A percentile compares a stretch with the other conserved stretches of the same genome.
phyloP scores from a whole-genome alignment of 805 yeast genomes.

The Yarrowia sp. region DNA sequence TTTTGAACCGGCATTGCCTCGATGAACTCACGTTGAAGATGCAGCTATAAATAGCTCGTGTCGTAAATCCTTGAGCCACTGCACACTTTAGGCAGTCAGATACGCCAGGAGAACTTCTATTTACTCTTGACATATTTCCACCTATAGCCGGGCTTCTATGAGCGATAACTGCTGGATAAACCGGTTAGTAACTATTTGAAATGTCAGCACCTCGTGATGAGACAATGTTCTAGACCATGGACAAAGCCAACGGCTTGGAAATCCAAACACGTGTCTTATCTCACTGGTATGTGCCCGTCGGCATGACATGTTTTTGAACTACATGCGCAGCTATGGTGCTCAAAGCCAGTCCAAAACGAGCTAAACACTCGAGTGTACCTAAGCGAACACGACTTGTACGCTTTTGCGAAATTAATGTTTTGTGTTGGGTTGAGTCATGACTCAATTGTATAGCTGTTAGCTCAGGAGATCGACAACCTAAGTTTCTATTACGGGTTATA shows the following conservation, averaged over 20 bases:
- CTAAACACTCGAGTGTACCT: background rate
- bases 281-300: background rate
- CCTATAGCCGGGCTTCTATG: background rate
- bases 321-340: background rate
- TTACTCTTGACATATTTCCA: background rate
- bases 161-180: too few species aligned
- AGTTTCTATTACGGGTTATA: background rate
- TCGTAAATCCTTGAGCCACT: slow-evolving; percentile 21
- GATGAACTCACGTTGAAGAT: background rate
- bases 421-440: background rate
- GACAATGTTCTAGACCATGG: background rate
- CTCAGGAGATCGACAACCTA: background rate
- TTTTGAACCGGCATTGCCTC: background rate
- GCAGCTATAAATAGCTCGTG: slow-evolving; percentile 9
- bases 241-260: too few species aligned
- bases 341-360: background rate
- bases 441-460: background rate
- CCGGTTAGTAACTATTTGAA: too few species aligned
- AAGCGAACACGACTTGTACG: slow-evolving; percentile 18
- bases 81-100: slow-evolving; percentile 19
- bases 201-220: background rate
- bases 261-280: background rate
- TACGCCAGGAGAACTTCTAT: background rate
- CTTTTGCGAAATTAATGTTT: too few species aligned
- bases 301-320: background rate